A percentile compares a stretch with the other conserved stretches of the same genome.
phyloP scores from a whole-genome alignment of 2,329 filamentous ascomycete species.

The Penicillium sp. region DNA sequence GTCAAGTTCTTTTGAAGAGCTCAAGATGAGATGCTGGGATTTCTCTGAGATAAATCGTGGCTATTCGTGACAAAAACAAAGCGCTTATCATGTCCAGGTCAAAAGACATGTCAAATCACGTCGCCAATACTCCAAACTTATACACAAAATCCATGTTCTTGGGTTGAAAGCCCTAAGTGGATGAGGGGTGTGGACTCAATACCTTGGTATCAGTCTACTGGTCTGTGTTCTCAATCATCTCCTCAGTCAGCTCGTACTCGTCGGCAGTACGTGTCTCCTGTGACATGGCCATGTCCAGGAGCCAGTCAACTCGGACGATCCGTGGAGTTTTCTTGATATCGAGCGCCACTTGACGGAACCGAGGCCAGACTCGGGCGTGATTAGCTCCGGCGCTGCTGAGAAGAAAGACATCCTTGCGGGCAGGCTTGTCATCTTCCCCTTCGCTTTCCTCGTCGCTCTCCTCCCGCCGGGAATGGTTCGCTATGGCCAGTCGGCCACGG shows the following conservation, averaged over 20 bases:
- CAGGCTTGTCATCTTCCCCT: conserved; percentile 53
- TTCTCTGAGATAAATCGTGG: conserved; percentile 15
- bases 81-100: conserved; percentile 8
- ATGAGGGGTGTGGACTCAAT: neutral
- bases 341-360: conserved; percentile 69
- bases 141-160: conserved; percentile 1
- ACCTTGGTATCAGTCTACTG: conserved; percentile 12
- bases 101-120: conserved; percentile 3
- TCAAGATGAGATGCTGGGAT: conserved; percentile 6
- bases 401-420: conserved; percentile 69
- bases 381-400: conserved; percentile 59
- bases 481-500: conserved; percentile 61
- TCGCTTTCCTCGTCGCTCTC: conserved; percentile 33
- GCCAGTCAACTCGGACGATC: conserved; percentile 79
- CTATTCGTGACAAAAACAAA: conserved; percentile 18
- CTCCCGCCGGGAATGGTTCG: conserved; percentile 53
- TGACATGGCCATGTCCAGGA: conserved; percentile 79
- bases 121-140: conserved; percentile 4
- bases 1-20: conserved; percentile 83
- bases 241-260: conserved; percentile 46
- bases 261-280: conserved; percentile 65
- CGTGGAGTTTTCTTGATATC: conserved; percentile 70
- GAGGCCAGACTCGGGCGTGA: conserved; percentile 67
- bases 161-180: neutral
- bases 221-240: conserved; percentile 19